Percentiles rank a stretch among this genome's conserved stretches.
Evolutionary conservation across 73 alveolate genomes (phyloP).

Genomic region (Uronychia binucleata): DNA sequence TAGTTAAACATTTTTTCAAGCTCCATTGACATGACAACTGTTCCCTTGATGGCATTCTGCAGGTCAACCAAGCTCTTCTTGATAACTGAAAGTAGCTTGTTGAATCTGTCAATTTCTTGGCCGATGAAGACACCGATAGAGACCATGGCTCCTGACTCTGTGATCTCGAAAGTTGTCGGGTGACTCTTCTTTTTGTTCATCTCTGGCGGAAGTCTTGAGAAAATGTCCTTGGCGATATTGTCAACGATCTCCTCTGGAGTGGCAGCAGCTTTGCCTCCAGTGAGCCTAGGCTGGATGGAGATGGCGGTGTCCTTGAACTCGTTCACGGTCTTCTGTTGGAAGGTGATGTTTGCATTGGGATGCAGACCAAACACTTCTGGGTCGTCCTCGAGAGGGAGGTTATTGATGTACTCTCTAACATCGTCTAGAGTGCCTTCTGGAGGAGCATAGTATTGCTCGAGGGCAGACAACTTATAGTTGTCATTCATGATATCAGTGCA

Average conservation of each 20-base stretch:
- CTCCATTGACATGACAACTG: slow-evolving; percentile 95
- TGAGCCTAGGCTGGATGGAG: slow-evolving; percentile 96
- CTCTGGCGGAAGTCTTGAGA: slow-evolving; percentile 73
- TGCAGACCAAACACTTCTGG: slow-evolving; percentile 99
- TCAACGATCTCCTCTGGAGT: slow-evolving; percentile 96
- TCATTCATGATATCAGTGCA: slow-evolving; percentile 80
- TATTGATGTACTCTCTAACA: slow-evolving; percentile 84
- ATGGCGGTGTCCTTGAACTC: slow-evolving; percentile 94
- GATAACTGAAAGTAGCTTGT: slow-evolving; percentile 83
- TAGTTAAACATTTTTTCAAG: slow-evolving; percentile 90
- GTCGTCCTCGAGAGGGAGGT: slow-evolving; percentile 99
- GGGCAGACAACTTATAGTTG: slow-evolving; percentile 77
- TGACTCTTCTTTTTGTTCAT: slow-evolving; percentile 75
- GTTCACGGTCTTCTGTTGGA: slow-evolving; percentile 90
- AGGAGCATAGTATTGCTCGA: slow-evolving; percentile 88
- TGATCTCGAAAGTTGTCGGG: slow-evolving; percentile 64
- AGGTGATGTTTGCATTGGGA: slow-evolving; percentile 98
- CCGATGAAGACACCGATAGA: slow-evolving; percentile 94
- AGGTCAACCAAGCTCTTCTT: slow-evolving; percentile 76
- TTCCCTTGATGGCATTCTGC: slow-evolving; percentile 93
- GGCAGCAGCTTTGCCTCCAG: slow-evolving; percentile 88
- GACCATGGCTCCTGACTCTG: slow-evolving; percentile 74
- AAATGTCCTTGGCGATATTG: slow-evolving; percentile 84
- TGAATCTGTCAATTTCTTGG: slow-evolving; percentile 96
- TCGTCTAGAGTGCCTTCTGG: slow-evolving; percentile 82